Base-by-base conservation (phyloP, 2,329 filamentous ascomycete species). In the Pseudocercospora macadamiae region DNA sequence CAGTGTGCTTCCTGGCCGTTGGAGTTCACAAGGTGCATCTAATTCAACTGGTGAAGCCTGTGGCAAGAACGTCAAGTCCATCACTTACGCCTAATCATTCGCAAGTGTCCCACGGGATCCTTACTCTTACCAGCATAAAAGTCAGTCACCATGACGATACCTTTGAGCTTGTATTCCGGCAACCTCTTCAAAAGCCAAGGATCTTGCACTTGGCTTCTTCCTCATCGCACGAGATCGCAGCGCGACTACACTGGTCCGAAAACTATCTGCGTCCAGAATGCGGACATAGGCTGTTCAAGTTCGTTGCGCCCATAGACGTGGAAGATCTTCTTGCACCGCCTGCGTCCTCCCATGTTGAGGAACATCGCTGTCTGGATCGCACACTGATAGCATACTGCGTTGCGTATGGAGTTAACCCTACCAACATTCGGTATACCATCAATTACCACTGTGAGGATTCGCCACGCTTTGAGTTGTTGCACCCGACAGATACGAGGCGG, bases 341-440 rank as follows among this genome's bases (percentile, higher is more conserved):
- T 1, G 76, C 81, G 3, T 73, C 78, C 25, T 70, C 81, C 2
- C 80, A 83, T 42, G 81, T 84, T 54, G 86, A 89, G 58, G 85
- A 86, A 59, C 81, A 83, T 53, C 77, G 77, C 57, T 82, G 79
- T 66, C 83, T 90, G 66, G 86, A 89, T 64, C 80, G 86, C 30
- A 90, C 87, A 1, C 73, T 90, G 28, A 84, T 84, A 48, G 88
- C 87, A 30, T 90, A 89, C 68, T 89, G 87, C 69, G 80, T 87
- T 39, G 86, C 86, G 18, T 90, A 89, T 70, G 83, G 85, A 58
- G 78, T 89, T 19, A 86, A 89, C 65, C 85, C 87, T 2, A 82
- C 83, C 10, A 88, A 87, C 55, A 87, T 90, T 49, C 80, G 83
- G 53, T 89, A 89, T 67, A 80, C 80, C 4, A 82, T 88, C 56